Conservation (phyloP, 2,329 filamentous ascomycete species). For the Fusarium cyanostomum region DNA sequence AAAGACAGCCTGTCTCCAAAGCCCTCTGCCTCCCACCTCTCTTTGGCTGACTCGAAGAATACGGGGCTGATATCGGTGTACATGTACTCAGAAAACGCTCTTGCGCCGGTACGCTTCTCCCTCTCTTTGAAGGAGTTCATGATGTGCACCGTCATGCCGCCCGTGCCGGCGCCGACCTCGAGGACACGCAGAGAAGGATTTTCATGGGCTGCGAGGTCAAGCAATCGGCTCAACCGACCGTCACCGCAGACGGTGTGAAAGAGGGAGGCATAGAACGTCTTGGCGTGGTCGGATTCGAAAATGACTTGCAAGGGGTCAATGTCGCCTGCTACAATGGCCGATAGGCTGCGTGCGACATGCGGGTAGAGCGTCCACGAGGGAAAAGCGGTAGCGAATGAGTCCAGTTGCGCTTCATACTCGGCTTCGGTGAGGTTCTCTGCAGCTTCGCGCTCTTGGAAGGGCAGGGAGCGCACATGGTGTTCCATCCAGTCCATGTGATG, state of each 20-base stretch:
- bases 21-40: constrained; percentile 6
- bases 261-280: constrained; percentile 5
- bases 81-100: constrained; percentile 45
- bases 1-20: constrained; percentile 17
- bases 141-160: constrained; percentile 1
- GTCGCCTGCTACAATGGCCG: not conserved
- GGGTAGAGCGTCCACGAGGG: constrained; percentile 14
- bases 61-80: constrained; percentile 53
- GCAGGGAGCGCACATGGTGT: constrained; percentile 2
- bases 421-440: not conserved
- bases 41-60: constrained; percentile 46
- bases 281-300: constrained; percentile 8
- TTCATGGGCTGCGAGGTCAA: constrained; percentile 5
- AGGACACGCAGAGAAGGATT: constrained; percentile 4
- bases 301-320: constrained; percentile 1
- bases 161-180: constrained; percentile 11
- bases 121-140: not conserved
- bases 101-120: not conserved
- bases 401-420: not conserved
- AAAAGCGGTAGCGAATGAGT: not conserved
- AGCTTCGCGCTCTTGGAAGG: not conserved
- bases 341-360: not conserved
- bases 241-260: constrained; percentile 5
- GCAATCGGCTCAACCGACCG: not conserved
- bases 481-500: constrained; percentile 12